Evolutionary conservation across 1,139 yeast species (phyloP).

Genomic region (Kluyveromyces marxianus): DNA sequence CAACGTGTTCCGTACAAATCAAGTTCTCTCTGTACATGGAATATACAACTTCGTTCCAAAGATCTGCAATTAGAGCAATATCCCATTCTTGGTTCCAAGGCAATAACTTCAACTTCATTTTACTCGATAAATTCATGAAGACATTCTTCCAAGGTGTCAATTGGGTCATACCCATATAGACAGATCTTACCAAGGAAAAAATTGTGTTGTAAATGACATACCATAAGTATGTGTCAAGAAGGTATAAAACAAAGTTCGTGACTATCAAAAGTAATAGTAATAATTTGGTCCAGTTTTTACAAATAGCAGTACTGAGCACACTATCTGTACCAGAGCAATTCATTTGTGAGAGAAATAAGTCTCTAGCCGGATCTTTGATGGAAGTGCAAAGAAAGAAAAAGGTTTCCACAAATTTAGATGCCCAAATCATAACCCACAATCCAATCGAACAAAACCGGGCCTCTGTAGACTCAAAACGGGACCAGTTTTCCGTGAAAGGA

Average conservation of each 20-base stretch:
- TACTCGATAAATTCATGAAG: constrained; percentile 91
- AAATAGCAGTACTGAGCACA: constrained; percentile 46
- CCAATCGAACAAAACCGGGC: constrained; percentile 47
- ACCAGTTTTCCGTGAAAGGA: constrained; percentile 33
- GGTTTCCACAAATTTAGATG: constrained; percentile 58
- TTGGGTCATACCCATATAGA: constrained; percentile 95
- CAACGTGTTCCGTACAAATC: constrained; percentile 63
- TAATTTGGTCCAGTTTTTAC: constrained; percentile 53
- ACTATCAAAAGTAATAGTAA: constrained; percentile 56
- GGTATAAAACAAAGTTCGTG: constrained; percentile 61
- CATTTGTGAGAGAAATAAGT: constrained; percentile 34
- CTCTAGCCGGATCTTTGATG: constrained; percentile 59
- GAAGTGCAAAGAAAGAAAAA: constrained; percentile 63
- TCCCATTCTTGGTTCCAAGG: constrained; percentile 49
- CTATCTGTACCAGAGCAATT: constrained; percentile 49
- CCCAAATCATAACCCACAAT: constrained; percentile 55
- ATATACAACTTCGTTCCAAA: constrained; percentile 66
- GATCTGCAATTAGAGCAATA: constrained; percentile 61
- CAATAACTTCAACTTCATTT: constrained; percentile 56
- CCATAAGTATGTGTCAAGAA: constrained; percentile 96
- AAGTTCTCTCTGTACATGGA: constrained; percentile 68
- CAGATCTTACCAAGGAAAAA: constrained; percentile 93
- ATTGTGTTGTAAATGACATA: constrained; percentile 90
- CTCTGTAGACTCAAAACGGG: not conserved
- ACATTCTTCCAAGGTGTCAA: constrained; percentile 99